A percentile compares a stretch with the other conserved stretches of the same genome.
These are phyloP conservation scores for Dothideomycetes sp. DNA, from an alignment of 2,329 filamentous ascomycete species.

Conservation along the genomic window DNA sequence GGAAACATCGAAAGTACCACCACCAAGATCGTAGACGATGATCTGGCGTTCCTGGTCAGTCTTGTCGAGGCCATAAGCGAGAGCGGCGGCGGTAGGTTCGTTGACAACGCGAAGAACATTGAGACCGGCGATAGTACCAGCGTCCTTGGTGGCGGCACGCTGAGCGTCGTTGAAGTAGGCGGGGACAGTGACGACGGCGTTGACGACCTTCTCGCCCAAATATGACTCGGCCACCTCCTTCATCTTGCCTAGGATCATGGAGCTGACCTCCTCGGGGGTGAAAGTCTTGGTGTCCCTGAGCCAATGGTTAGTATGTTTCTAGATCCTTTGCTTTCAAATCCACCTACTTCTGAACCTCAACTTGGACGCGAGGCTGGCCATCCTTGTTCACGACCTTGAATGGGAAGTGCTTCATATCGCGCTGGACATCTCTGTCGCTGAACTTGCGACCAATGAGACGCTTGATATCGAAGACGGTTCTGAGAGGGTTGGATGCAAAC, in stretches of 20 bases:
- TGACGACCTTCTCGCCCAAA: slow-evolving; percentile 71
- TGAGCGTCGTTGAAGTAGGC: slow-evolving; percentile 99
- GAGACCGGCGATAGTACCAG: slow-evolving; percentile 80
- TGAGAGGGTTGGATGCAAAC: slow-evolving; percentile 43
- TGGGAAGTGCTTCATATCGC: slow-evolving; percentile 95
- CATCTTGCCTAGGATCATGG: slow-evolving; percentile 78
- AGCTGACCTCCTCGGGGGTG: slow-evolving; percentile 70
- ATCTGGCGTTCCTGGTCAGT: slow-evolving; percentile 74
- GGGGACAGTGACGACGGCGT: slow-evolving; percentile 86
- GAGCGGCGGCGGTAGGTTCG: slow-evolving; percentile 89
- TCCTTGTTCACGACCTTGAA: slow-evolving; percentile 87
- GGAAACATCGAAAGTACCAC: slow-evolving; percentile 90
- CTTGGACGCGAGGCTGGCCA: slow-evolving; percentile 78
- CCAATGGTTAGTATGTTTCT: slow-evolving; percentile 8
- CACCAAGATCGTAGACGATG: slow-evolving; percentile 87
- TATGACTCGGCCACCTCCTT: slow-evolving; percentile 72
- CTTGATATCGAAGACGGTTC: slow-evolving; percentile 39
- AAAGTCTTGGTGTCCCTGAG: slow-evolving; percentile 51
- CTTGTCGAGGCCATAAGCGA: slow-evolving; percentile 90
- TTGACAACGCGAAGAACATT: slow-evolving; percentile 95
- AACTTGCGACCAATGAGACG: slow-evolving; percentile 42
- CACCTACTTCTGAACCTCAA: slow-evolving; percentile 50
- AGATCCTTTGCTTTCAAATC: background rate
- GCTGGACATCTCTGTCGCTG: slow-evolving; percentile 66
- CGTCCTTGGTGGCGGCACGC: slow-evolving; percentile 93